Base-by-base conservation (phyloP, 331 rosid genomes). In the Rosa hybrid region DNA sequence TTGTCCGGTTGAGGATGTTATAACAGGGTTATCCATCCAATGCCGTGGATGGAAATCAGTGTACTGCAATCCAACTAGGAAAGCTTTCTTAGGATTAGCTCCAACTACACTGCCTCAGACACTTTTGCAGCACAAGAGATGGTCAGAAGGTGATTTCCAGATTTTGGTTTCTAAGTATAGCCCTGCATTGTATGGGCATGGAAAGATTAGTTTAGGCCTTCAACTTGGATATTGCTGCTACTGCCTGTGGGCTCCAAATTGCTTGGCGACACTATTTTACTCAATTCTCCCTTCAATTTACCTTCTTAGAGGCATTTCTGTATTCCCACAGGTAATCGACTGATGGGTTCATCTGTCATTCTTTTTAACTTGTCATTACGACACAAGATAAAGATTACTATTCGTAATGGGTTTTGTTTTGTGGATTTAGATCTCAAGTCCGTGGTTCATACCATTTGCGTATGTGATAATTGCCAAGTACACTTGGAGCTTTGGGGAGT, bases 111-210 rank as follows among this genome's bases (percentile, higher is more conserved):
- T 93, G 80, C 76, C 77, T 30, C 84, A 90, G 69, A 16, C 81
- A 39, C 84, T 92, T 49, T 81, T 89, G 68, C 94, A 92, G 70
- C 92, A 90, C 23, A 94, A 90, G 88, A 88, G 98, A 88, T 90
- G 94, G 97, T 87, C 91, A 2, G 91, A 90, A 88, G 98, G 98
- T 8, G 83, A 82, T 8, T 77, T 94, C 30, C 91, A 83, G n/a
- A 81, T 93, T 50, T 4, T 86, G 20, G 78, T 91, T 69, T 91
- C 98, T 0, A 88, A 83, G 84, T 86, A 76, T 25, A 86, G 90
- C 79, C 83, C 94, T 42, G 78, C 74, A 16, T 81, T 84, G 91
- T 80, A 54, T 83, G 87, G 85, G n/a, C 34, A 25, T 60, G 89
- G 91, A 62, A 83, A 77, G 68, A 84, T 93, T 16, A 88, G 83